Evolutionary conservation across 768 basidiomycete genomes (phyloP).

Genomic region (Leccinum disarticulatum): DNA sequence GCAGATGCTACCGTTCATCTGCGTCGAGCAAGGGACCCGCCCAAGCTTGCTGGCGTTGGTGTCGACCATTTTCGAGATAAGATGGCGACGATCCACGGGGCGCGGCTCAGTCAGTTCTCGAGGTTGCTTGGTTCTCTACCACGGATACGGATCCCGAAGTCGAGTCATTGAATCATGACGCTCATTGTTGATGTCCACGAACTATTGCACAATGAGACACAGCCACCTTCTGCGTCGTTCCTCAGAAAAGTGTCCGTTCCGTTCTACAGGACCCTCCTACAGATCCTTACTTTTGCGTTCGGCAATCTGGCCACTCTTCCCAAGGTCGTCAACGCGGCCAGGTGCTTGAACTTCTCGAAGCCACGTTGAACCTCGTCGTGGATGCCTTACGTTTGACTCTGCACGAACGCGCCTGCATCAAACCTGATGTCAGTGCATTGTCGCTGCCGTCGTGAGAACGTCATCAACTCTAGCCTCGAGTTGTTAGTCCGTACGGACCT

Average conservation of each 20-base stretch:
- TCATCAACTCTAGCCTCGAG: conserved; percentile 73
- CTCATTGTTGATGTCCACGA: conserved; percentile 60
- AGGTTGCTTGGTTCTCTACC: conserved; percentile 74
- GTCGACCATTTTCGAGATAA: conserved; percentile 58
- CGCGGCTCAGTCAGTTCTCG: conserved; percentile 72
- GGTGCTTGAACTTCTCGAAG: conserved; percentile 65
- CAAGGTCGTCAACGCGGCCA: conserved; percentile 63
- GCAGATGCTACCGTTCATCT: conserved; percentile 60
- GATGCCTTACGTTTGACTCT: conserved; percentile 68
- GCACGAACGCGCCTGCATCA: conserved; percentile 56
- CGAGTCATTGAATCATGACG: conserved; percentile 45
- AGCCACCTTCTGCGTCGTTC: conserved; percentile 72
- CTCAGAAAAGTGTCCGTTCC: conserved; percentile 61
- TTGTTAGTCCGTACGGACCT: conserved; percentile 69
- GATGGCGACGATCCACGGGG: conserved; percentile 78
- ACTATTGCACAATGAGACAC: conserved; percentile 71
- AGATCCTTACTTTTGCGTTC: too few species aligned
- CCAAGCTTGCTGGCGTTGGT: conserved; percentile 56
- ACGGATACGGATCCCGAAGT: conserved; percentile 55
- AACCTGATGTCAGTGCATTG: conserved; percentile 65
- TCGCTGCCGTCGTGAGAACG: conserved; percentile 74
- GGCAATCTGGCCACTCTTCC: too few species aligned
- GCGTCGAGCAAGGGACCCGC: conserved; percentile 57
- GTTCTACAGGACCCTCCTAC: conserved; percentile 79
- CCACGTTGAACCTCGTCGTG: conserved; percentile 61